A percentile compares a stretch with the other conserved stretches of the same genome.
phyloP scores from a whole-genome alignment of 768 basidiomycete genomes.

The Leucosporidium scottii region DNA sequence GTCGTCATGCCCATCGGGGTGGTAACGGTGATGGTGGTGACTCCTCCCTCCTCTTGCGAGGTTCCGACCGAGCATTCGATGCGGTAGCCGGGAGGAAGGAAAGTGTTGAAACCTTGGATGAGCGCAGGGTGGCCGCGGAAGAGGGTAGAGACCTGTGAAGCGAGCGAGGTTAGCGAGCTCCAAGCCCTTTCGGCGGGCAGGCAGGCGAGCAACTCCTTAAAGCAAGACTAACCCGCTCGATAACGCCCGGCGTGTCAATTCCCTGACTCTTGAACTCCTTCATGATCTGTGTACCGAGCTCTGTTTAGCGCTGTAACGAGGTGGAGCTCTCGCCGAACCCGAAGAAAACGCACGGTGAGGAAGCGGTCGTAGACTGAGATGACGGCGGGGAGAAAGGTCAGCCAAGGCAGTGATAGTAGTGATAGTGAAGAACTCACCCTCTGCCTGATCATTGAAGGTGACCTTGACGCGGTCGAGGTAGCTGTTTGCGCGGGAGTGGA shows the following conservation, averaged over 20 bases:
- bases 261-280: constrained; percentile 96
- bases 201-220: not conserved
- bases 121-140: constrained; percentile 83
- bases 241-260: constrained; percentile 96
- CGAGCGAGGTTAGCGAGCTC: not conserved
- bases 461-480: constrained; percentile 42
- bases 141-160: constrained; percentile 62
- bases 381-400: not conserved
- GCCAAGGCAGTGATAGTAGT: not conserved
- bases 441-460: constrained; percentile 36
- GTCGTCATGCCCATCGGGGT: constrained; percentile 41
- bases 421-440: constrained; percentile 11
- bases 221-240: constrained; percentile 53
- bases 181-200: not conserved
- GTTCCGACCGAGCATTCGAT: constrained; percentile 55
- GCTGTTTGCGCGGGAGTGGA: constrained; percentile 4
- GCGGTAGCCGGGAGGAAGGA: constrained; percentile 86
- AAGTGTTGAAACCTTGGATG: constrained; percentile 98
- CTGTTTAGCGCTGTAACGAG: no score
- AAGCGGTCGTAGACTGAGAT: constrained; percentile 32
- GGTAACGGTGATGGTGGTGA: constrained; percentile 40
- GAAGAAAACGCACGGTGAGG: constrained; percentile 13
- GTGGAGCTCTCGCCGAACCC: no score
- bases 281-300: constrained; percentile 59
- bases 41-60: constrained; percentile 10